Evolutionary conservation across 345 rosid species (phyloP), one percentile per base, ranked within the genome.

Genomic region (Adansonia digitata): DNA sequence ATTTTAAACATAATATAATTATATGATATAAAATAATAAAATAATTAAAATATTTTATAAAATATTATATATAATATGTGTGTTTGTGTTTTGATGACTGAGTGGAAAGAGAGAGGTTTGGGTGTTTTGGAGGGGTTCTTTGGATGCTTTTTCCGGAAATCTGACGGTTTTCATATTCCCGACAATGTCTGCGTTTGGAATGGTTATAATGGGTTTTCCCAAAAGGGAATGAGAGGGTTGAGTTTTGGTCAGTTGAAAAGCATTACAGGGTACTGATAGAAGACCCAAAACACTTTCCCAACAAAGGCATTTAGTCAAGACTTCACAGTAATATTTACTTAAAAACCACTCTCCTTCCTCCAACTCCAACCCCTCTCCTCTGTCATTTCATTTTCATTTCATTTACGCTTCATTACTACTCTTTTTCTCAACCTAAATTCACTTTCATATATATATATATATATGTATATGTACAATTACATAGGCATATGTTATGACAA

Each of bases 121-220:
- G 53, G 20, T 20, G 43, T 10, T 17, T 27, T 27, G 5, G 56
- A 52, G 34, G 18, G 77, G 29, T 81, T 61, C 73, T 70, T 77
- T 65, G 71, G 86, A 81, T 80, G 79, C 77, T 71, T 69, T 88
- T 86, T 75, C 89, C 85, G 77, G n/a, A 82, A 87, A 87, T 53
- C 91, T 81, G 86, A 88, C 83, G 84, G 79, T 82, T 88, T 87
- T 89, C 93, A 84, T 87, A 93, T 87, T 90, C 91, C 95, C 91
- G 87, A 90, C 91, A 87, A 69, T 74, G 88, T 87, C 82, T 83
- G 88, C 84, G 80, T 79, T 86, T 82, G 74, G 88, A 86, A 85
- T 83, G 86, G 87, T 14, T n/a, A 88, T 91, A 87, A 89, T 91
- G 89, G 78, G 60, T 68, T 90, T 90, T 83, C 95, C 90, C 59